Percentiles rank a stretch among this genome's conserved stretches.
phyloP scores from a whole-genome alignment of 805 yeast species.

The Lipomyces sp. region DNA sequence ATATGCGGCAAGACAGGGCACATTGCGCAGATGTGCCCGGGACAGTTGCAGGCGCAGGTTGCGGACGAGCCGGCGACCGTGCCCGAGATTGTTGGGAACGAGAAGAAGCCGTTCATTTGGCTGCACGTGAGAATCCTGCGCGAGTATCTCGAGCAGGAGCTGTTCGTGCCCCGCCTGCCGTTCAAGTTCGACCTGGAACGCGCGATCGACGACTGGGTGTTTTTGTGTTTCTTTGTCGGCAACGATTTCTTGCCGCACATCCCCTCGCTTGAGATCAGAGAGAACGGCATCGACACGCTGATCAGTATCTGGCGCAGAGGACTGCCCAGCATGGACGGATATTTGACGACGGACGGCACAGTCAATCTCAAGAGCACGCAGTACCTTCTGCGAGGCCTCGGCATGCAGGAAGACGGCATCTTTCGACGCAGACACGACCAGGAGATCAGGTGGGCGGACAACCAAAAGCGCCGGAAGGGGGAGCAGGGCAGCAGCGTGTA shows the following conservation, averaged over 20 bases:
- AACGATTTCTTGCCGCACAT: slow-evolving; percentile 96
- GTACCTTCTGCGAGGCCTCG: slow-evolving; percentile 58
- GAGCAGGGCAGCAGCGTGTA: neutral
- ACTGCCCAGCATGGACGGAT: slow-evolving; percentile 65
- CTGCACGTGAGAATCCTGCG: slow-evolving; percentile 81
- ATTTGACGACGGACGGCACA: slow-evolving; percentile 85
- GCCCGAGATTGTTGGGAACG: slow-evolving; percentile 28
- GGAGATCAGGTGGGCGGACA: slow-evolving; percentile 67
- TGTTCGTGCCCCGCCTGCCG: slow-evolving; percentile 63
- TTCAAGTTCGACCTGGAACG: slow-evolving; percentile 85
- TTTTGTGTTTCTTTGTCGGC: slow-evolving; percentile 97
- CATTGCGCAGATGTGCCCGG: slow-evolving; percentile 25
- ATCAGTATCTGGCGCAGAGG: slow-evolving; percentile 78
- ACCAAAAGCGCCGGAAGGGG: slow-evolving; percentile 54
- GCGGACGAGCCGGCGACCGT: slow-evolving; percentile 40
- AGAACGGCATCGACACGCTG: slow-evolving; percentile 81
- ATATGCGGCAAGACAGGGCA: slow-evolving; percentile 46
- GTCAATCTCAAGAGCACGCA: slow-evolving; percentile 77
- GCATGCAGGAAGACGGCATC: slow-evolving; percentile 72
- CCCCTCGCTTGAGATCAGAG: slow-evolving; percentile 92
- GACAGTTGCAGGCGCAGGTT: slow-evolving; percentile 43
- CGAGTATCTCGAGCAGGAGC: slow-evolving; percentile 82
- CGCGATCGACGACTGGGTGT: slow-evolving; percentile 98
- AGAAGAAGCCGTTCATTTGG: slow-evolving; percentile 88
- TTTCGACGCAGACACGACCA: slow-evolving; percentile 65